Conservation (phyloP, 1,284 basidiomycete genomes). For the Moesziomyces globuligerus region DNA sequence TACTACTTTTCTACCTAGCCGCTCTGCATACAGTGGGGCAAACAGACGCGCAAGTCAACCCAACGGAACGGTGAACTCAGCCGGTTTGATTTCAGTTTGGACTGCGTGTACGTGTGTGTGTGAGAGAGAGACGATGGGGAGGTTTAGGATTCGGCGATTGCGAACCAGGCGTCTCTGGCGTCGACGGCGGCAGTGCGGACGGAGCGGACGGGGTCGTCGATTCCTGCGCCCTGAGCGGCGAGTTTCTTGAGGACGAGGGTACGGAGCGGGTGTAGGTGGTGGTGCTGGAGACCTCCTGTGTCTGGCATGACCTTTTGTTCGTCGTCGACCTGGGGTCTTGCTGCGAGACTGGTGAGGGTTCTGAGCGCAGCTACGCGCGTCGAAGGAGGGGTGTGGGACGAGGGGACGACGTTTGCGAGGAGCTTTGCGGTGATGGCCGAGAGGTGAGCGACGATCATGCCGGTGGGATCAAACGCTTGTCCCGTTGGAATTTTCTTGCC, state of each 20-base stretch:
- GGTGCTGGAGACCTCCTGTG: slow-evolving; percentile 18
- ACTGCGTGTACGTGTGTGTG: too few species aligned
- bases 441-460: slow-evolving; percentile 25
- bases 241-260: slow-evolving; percentile 77
- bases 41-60: neutral
- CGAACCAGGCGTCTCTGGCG: slow-evolving; percentile 56
- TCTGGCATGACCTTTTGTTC: slow-evolving; percentile 71
- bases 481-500: slow-evolving; percentile 63
- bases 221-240: slow-evolving; percentile 65
- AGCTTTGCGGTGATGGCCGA: slow-evolving; percentile 44
- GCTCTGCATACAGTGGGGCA: too few species aligned
- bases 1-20: slow-evolving; percentile 34
- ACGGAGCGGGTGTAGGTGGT: slow-evolving; percentile 29
- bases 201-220: slow-evolving; percentile 54
- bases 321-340: slow-evolving; percentile 83
- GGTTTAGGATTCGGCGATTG: slow-evolving; percentile 21
- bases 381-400: slow-evolving; percentile 68
- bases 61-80: too few species aligned
- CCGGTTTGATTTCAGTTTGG: neutral
- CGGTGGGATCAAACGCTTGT: slow-evolving; percentile 6
- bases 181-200: slow-evolving; percentile 60
- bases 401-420: slow-evolving; percentile 20
- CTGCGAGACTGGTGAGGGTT: slow-evolving; percentile 79
- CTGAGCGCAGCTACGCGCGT: slow-evolving; percentile 80
- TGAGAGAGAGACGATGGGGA: too few species aligned